These are phyloP conservation scores for Oryza glumipatula DNA, from an alignment of 176 grass and related monocot genomes.

Conservation along the genomic window DNA sequence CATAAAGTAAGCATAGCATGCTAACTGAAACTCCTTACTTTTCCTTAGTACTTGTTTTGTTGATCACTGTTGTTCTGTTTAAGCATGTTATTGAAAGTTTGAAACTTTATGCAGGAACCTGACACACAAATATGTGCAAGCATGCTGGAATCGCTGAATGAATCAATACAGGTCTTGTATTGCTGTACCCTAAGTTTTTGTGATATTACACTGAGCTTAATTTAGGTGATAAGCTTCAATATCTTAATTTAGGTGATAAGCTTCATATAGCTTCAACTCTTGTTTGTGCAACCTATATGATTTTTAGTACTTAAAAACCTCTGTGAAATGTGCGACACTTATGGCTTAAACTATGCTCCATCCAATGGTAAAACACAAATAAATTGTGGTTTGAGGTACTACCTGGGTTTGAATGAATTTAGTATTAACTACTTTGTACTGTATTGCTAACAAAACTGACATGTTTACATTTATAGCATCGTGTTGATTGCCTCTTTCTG, in stretches of 20 bases:
- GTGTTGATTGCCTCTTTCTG: slow-evolving; percentile 27
- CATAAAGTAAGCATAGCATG: slow-evolving; percentile 61
- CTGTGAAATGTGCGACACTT: background rate
- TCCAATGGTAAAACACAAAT: background rate
- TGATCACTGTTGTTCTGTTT: slow-evolving; percentile 31
- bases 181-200: slow-evolving; percentile 32
- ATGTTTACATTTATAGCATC: background rate
- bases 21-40: slow-evolving; percentile 19
- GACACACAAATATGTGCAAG: slow-evolving; percentile 74
- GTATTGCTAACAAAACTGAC: background rate
- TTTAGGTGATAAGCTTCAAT: slow-evolving; percentile 12
- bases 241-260: slow-evolving; percentile 28
- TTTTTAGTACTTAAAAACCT: background rate
- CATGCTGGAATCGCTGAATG: slow-evolving; percentile 70
- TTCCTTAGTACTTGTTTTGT: slow-evolving; percentile 23
- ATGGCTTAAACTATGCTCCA: background rate
- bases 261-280: background rate
- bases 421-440: background rate
- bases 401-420: background rate
- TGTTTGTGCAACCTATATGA: slow-evolving; percentile 11
- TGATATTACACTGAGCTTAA: slow-evolving; percentile 10
- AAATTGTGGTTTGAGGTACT: background rate
- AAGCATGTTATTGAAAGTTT: slow-evolving; percentile 25
- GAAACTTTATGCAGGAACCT: slow-evolving; percentile 65
- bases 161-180: slow-evolving; percentile 63